Percentiles rank a stretch among this genome's conserved stretches.
These are phyloP conservation scores for Neurospora sp. DNA, from an alignment of 495 filamentous ascomycete genomes.

Conservation along the genomic window DNA sequence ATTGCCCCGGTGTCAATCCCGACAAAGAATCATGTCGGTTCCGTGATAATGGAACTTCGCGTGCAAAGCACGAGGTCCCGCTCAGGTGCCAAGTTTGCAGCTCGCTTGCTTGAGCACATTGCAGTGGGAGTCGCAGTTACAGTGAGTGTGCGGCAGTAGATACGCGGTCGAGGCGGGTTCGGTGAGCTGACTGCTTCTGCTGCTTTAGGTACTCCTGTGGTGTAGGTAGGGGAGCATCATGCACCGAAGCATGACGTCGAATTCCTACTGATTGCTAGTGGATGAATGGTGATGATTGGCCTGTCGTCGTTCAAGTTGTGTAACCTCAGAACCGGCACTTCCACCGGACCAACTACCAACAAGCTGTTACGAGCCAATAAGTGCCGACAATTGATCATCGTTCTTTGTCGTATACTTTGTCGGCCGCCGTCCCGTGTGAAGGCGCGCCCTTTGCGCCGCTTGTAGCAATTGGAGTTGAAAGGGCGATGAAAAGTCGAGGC, in stretches of 20 bases:
- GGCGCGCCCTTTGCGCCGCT: too few relatives aligned
- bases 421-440: too few relatives aligned
- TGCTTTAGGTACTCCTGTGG: neutral
- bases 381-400: neutral
- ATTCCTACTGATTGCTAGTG: neutral
- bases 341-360: neutral
- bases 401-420: too few relatives aligned
- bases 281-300: neutral
- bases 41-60: neutral
- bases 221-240: neutral
- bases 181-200: neutral
- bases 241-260: neutral
- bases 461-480: neutral
- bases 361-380: neutral
- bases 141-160: too few relatives aligned
- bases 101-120: neutral
- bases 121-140: neutral
- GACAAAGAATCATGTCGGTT: neutral
- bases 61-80: neutral
- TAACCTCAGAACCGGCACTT: neutral
- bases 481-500: neutral
- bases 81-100: neutral
- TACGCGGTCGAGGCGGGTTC: too few relatives aligned
- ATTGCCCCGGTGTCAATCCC: neutral
- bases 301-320: neutral